These are phyloP conservation scores for Pseudopediastrum boryanum DNA, from an alignment of 139 green algal genomes.

Conservation along the genomic window DNA sequence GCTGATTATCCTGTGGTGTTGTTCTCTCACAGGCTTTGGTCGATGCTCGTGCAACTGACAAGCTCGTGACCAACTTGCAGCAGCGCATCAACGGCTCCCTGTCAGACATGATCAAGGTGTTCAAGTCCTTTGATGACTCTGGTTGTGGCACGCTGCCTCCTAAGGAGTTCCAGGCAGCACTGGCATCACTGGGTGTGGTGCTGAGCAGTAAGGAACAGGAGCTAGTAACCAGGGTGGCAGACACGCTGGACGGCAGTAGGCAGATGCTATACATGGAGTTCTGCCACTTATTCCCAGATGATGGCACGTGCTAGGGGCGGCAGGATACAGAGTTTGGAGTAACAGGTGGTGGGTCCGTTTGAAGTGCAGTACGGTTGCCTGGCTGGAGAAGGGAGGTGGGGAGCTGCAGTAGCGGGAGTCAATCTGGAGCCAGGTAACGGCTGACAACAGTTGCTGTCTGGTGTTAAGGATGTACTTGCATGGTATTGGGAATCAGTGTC, in stretches of 20 bases:
- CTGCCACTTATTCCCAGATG: neutral
- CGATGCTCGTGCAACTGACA: slow-evolving; percentile 36
- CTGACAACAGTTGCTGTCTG: no score
- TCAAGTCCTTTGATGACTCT: slow-evolving; percentile 16
- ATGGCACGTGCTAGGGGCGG: no score
- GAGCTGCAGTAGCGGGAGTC: no score
- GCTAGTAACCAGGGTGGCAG: slow-evolving; percentile 7
- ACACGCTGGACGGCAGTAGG: neutral
- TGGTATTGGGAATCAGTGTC: no score
- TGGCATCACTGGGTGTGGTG: slow-evolving; percentile 64
- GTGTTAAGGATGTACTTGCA: no score
- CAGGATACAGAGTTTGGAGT: no score
- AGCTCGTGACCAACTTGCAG: slow-evolving; percentile 15
- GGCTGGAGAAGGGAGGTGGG: no score
- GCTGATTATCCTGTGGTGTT: slow-evolving; percentile 8
- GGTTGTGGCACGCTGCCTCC: slow-evolving; percentile 11
- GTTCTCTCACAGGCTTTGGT: slow-evolving; percentile 20
- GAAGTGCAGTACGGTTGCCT: no score
- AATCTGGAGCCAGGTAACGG: no score
- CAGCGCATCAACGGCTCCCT: slow-evolving; percentile 33
- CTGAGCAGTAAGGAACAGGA: slow-evolving; percentile 58
- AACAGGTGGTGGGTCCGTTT: no score
- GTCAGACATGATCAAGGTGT: slow-evolving; percentile 32
- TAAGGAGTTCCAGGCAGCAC: slow-evolving; percentile 41
- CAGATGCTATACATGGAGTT: neutral